Evolutionary conservation across 495 filamentous ascomycete genomes (phyloP).

Genomic region (Cercophora scortea): DNA sequence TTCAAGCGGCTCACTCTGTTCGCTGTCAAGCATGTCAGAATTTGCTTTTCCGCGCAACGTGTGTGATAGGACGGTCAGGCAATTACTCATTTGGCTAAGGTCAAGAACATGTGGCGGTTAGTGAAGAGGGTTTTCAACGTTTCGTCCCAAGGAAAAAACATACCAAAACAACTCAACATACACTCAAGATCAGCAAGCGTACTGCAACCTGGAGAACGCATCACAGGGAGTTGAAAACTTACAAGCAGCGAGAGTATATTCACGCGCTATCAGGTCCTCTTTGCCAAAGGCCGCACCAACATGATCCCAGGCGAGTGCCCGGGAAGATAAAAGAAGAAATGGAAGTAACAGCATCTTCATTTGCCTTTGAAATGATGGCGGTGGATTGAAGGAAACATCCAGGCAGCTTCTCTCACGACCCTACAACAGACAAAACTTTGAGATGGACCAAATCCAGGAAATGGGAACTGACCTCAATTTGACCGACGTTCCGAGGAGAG

Average conservation of each 20-base stretch:
- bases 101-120: background rate
- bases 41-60: background rate
- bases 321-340: slow-evolving; percentile 5
- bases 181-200: background rate
- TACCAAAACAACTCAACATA: slow-evolving; percentile 1
- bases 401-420: no score
- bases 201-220: no score
- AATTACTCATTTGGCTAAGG: background rate
- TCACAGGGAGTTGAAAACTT: background rate
- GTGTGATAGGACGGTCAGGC: background rate
- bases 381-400: background rate
- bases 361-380: slow-evolving; percentile 17
- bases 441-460: no score
- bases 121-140: background rate
- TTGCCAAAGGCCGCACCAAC: slow-evolving; percentile 18
- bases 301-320: slow-evolving; percentile 29
- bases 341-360: slow-evolving; percentile 6
- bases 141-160: background rate
- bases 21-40: slow-evolving; percentile 11
- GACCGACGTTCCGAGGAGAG: background rate
- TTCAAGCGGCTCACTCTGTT: slow-evolving; percentile 29
- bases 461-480: background rate
- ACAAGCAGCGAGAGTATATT: slow-evolving; percentile 38
- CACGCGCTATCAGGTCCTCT: slow-evolving; percentile 19
- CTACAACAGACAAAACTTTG: no score